Percentiles rank a stretch among this genome's conserved stretches.
Conservation (phyloP, 139 green algal species). For the Coelastrella sp. region DNA sequence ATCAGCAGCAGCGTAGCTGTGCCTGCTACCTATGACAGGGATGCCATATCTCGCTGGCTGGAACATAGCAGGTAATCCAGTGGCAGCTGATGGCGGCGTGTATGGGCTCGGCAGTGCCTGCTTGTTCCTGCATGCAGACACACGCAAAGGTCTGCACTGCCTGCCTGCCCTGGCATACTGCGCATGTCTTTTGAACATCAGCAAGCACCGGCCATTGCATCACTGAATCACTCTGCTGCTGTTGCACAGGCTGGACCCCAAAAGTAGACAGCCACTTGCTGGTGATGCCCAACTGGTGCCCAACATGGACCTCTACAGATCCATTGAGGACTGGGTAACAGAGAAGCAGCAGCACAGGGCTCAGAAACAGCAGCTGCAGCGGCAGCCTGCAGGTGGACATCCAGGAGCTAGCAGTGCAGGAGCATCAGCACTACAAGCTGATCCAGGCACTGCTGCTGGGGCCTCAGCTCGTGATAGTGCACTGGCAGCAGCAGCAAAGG, state of each 20-base stretch:
- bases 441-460: background rate
- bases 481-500: constrained; percentile 2
- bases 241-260: constrained; percentile 25
- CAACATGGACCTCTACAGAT: constrained; percentile 43
- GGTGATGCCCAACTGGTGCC: constrained; percentile 42
- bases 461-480: background rate
- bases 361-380: background rate
- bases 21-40: constrained; percentile 41
- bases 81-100: background rate
- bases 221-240: background rate
- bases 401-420: background rate
- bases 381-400: background rate
- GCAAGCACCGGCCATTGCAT: background rate
- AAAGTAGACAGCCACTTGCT: constrained; percentile 22
- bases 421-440: no score
- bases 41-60: constrained; percentile 33
- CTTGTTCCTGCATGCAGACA: background rate
- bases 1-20: constrained; percentile 27
- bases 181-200: background rate
- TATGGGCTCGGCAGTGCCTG: background rate
- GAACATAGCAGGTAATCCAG: constrained; percentile 8
- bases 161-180: background rate
- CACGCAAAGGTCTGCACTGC: no score
- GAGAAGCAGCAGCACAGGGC: constrained; percentile 20
- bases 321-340: constrained; percentile 41